Base-by-base conservation (phyloP, 768 basidiomycete genomes). In the Hypsizygus marmoreus region DNA sequence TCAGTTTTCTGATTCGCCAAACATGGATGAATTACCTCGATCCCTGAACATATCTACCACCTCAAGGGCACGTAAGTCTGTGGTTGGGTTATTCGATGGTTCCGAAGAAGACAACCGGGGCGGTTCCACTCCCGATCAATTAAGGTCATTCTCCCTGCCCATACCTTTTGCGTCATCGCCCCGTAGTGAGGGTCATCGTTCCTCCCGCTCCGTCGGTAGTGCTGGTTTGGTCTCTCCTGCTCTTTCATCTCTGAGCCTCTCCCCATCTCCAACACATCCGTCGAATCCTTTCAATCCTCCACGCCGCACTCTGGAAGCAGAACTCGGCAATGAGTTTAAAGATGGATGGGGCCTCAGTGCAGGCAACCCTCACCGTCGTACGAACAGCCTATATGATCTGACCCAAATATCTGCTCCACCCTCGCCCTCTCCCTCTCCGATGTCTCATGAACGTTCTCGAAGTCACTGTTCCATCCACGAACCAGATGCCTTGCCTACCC, bases 61-160 rank as follows among this genome's bases (percentile, higher is more conserved):
- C 5, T 44, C 52, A 6, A 72, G 64, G 54, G 50, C 58, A n/a
- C 69, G 73, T 34, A 83, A 78, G 49, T 80, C 79, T 9, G 78
- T 87, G 19, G 72, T 86, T 25, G 84, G 83, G 10, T 65, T 87
- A 6, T 88, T 88, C 51, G 79, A 82, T 55, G 50, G 58, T 6
- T 57, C 64, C 31, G 50, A 54, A 16, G 47, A 56, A 16, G 50
- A 41, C 32, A 32, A 40, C 36, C 40, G 42, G 26, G 40, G 36
- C 16, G 56, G 57, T n/a, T 47, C 52, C 19, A 58, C 49, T 22
- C 40, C 46, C 20, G 47, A 53, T 11, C 51, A 53, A 17, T 40
- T 48, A 9, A 45, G 51, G 30, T 20, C 56, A 49, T 35, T 59
- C 53, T 28, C 53, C 58, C 32, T 63, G 52, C 46, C 63, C 47